Percentiles rank a stretch among this genome's conserved stretches.
phyloP scores from a whole-genome alignment of 2,329 filamentous ascomycete species.

The Aquanectria penicillioides region DNA sequence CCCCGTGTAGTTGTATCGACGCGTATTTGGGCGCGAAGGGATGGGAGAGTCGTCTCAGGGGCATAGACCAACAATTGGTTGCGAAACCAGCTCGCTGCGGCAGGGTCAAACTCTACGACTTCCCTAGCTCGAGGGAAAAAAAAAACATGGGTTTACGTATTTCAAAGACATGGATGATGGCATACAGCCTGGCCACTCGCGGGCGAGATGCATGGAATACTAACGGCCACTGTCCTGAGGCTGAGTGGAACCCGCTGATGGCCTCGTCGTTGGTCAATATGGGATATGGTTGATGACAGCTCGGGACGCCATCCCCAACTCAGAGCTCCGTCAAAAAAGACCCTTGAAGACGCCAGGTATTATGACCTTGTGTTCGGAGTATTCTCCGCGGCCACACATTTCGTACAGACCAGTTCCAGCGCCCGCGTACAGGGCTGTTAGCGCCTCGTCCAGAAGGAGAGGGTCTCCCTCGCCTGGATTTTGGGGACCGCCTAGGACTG shows the following conservation, averaged over 20 bases:
- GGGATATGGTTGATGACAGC: too few species aligned
- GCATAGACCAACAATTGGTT: not conserved
- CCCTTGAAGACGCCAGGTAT: too few species aligned
- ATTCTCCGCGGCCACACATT: too few species aligned
- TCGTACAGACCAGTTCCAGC: too few species aligned
- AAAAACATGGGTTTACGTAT: slow-evolving; percentile 14
- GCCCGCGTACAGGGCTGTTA: not conserved
- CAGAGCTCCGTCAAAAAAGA: too few species aligned
- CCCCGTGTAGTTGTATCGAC: too few species aligned
- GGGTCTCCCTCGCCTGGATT: not conserved
- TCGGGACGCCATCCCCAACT: too few species aligned
- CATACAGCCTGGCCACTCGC: not conserved
- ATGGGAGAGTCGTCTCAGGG: slow-evolving; percentile 1
- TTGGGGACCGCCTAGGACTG: not conserved
- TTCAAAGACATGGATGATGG: not conserved
- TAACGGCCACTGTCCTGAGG: not conserved
- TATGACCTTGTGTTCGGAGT: too few species aligned
- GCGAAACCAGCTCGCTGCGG: not conserved
- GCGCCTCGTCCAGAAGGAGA: not conserved
- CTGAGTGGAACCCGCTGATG: not conserved
- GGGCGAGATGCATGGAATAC: not conserved
- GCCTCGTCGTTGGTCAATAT: too few species aligned
- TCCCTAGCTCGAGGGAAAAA: not conserved
- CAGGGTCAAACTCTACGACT: not conserved
- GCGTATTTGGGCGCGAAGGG: not conserved